phyloP scores from a whole-genome alignment of 1,284 basidiomycete species.

The Salmacisia buchloeana region DNA sequence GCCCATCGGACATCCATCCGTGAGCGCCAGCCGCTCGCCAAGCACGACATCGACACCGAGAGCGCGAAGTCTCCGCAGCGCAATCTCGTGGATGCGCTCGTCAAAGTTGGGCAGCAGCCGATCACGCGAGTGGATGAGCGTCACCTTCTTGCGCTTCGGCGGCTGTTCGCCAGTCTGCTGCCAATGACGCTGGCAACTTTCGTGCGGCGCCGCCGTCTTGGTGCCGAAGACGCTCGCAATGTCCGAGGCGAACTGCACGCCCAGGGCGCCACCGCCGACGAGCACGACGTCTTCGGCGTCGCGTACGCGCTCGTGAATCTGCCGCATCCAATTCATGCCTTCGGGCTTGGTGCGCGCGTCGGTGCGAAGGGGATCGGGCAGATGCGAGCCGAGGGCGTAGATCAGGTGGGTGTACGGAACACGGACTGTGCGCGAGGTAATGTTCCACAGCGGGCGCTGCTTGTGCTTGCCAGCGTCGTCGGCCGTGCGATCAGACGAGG shows the following conservation, averaged over 20 bases:
- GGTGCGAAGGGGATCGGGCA: constrained; percentile 47
- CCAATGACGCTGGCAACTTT: neutral
- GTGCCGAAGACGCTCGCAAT: constrained; percentile 34
- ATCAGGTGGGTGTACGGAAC: constrained; percentile 49
- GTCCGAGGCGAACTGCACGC: constrained; percentile 45
- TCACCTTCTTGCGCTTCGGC: constrained; percentile 4
- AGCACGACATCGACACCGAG: constrained; percentile 46
- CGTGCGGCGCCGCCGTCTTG: neutral
- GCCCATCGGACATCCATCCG: constrained; percentile 44
- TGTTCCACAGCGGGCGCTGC: constrained; percentile 34
- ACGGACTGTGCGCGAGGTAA: constrained; percentile 31
- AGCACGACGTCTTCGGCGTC: constrained; percentile 39
- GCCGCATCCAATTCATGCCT: constrained; percentile 40
- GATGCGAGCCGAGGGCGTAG: constrained; percentile 47
- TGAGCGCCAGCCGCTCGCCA: constrained; percentile 43
- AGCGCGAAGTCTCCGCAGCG: constrained; percentile 29
- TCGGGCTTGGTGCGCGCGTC: constrained; percentile 38
- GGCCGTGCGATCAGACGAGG: too few relatives aligned
- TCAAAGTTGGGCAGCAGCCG: constrained; percentile 48
- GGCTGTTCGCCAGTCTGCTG: neutral
- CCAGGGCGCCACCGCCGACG: constrained; percentile 48
- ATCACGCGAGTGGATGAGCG: constrained; percentile 11
- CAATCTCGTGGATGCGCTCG: constrained; percentile 38
- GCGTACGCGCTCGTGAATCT: constrained; percentile 34
- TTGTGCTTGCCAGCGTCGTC: neutral